phyloP scores from a whole-genome alignment of 2,329 filamentous ascomycete species.

The Ceratocystis destructans region DNA sequence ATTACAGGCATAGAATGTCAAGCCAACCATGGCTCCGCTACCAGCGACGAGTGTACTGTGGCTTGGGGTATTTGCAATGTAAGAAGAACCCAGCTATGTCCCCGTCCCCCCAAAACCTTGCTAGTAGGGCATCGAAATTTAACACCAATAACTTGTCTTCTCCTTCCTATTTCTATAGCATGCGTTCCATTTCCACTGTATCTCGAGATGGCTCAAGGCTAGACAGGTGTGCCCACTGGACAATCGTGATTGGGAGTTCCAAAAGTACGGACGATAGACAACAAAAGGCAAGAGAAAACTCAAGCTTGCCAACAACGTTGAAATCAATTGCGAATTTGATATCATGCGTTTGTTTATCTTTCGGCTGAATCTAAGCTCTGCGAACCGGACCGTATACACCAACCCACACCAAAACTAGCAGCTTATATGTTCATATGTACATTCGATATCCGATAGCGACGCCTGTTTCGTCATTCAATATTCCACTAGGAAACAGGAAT shows the following conservation, averaged over 20 bases:
- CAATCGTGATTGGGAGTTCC: conserved; percentile 98
- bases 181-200: conserved; percentile 99
- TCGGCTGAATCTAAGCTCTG: background rate
- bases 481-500: background rate
- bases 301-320: background rate
- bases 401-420: background rate
- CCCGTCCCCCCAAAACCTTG: conserved; percentile 26
- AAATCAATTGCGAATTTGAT: background rate
- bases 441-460: background rate
- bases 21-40: conserved; percentile 93
- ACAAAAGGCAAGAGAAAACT: background rate
- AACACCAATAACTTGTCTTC: no score
- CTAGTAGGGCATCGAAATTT: background rate
- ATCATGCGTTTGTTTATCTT: background rate
- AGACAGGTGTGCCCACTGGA: conserved; percentile 94
- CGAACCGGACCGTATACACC: background rate
- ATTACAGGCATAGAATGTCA: conserved; percentile 82
- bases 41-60: conserved; percentile 95
- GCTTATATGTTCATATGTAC: background rate
- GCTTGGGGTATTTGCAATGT: conserved; percentile 99
- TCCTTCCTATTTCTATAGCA: conserved; percentile 44
- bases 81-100: conserved; percentile 27
- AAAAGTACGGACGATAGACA: conserved; percentile 72
- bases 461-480: background rate
- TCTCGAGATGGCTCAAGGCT: conserved; percentile 98